Evolutionary conservation across 2,329 filamentous ascomycete genomes (phyloP), one percentile per base, ranked within the genome.

Genomic region (Harringtonia lauricola): DNA sequence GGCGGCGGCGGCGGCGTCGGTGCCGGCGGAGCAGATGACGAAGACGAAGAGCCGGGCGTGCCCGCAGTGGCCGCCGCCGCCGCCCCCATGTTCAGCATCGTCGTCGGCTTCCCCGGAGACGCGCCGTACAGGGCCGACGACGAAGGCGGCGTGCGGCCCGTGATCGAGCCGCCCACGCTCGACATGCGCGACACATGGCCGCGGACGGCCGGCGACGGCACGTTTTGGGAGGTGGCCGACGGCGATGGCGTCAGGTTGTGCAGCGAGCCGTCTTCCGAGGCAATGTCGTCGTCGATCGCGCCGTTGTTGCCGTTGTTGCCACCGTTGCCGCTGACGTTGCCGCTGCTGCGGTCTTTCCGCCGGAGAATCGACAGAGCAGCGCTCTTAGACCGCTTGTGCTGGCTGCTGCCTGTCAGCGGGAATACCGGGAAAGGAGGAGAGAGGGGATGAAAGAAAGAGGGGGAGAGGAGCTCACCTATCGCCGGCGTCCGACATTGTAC

Each of bases 351-450:
- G 43, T 72, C 69, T 53, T 65, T 72, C 50, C 72, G 68, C 48
- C 73, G 65, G 57, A 80, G 59, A 56, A 80, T 57, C 57, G 73
- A 65, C 51, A 77, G 59, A 38, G 71, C 66, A 41, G 65, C 64
- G 34, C 67, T 76, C 57, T 71, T 79, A 45, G 74, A 72, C 48
- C 69, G 71, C 61, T 69, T 73, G 55, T 75, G 73, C 19, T 51
- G 46, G 47, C 47, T 51, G 37, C 15, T n/a, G 35, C n/a, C n/a
- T n/a, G n/a, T n/a, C n/a, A n/a, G 8, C 15, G 21, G 22, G 36
- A 17, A 13, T 18, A 22, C 8, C 19, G 12, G 22, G n/a, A 22
- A 26, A 13, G 29, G 26, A 26, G 22, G 21, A 8, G 12, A 14
- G 21, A 6, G 18, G 35, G 10, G 18, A 14, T 36, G 18, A n/a